Evolutionary conservation across 2,329 filamentous ascomycete genomes (phyloP).

Genomic region (Talaromyces sp.): DNA sequence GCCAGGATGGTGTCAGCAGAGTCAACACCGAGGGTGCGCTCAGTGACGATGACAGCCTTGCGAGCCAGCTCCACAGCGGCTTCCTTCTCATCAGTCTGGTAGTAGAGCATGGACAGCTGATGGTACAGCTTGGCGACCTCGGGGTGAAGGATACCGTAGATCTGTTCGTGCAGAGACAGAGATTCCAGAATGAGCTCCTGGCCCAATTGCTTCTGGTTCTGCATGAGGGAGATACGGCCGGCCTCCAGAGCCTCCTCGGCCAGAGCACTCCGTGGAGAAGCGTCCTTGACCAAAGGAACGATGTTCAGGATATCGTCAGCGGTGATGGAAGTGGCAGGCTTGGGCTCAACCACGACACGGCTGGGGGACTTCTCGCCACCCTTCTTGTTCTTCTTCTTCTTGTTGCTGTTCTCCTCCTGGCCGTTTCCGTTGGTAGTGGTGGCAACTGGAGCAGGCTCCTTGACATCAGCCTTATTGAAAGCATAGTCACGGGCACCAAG

Average conservation of each 20-base stretch:
- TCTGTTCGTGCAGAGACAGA: constrained; percentile 93
- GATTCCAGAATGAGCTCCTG: constrained; percentile 96
- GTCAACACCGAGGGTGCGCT: constrained; percentile 91
- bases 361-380: constrained; percentile 52
- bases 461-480: constrained; percentile 58
- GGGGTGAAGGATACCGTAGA: constrained; percentile 95
- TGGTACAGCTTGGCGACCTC: constrained; percentile 96
- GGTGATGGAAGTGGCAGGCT: constrained; percentile 66
- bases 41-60: constrained; percentile 94
- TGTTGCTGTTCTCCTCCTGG: constrained; percentile 52
- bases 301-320: constrained; percentile 88
- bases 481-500: constrained; percentile 75
- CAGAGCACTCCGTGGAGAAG: constrained; percentile 82
- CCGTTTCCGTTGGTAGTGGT: constrained; percentile 42
- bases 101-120: constrained; percentile 92
- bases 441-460: constrained; percentile 35
- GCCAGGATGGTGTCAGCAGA: constrained; percentile 90
- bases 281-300: constrained; percentile 94
- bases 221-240: constrained; percentile 91
- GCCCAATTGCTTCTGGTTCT: constrained; percentile 92
- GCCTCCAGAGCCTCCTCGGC: constrained; percentile 96
- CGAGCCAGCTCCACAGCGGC: constrained; percentile 92
- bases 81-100: constrained; percentile 96
- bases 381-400: constrained; percentile 62
- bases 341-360: constrained; percentile 46